Base-by-base conservation (phyloP, 2,329 filamentous ascomycete genomes). In the Leptographium galeiforme region DNA sequence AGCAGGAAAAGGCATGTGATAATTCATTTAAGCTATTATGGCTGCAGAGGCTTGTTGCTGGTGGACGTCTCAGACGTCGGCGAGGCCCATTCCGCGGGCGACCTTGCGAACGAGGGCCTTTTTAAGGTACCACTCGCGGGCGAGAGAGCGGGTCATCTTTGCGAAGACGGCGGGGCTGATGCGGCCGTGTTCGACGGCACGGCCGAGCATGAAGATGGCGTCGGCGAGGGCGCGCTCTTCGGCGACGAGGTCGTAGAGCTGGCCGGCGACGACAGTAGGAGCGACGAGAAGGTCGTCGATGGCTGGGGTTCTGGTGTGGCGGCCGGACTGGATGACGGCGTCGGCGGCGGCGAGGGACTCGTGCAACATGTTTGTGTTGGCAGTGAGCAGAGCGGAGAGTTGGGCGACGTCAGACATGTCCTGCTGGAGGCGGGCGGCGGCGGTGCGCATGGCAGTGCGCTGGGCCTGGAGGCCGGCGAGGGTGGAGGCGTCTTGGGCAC, bases 251-350 rank as follows among this genome's bases (percentile, higher is more conserved):
- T 84, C 82, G 68, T 97, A 98, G 25, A 98, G 72, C 72, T 98
- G 93, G 59, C 91, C 90, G 0, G 87, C 88, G 6, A 96, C 93
- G 1, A 96, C 85, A 0, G 89, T 96, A 1, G 91, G 89, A 4
- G 90, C 89, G n/a, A 96, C 88, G 3, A 98, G 74, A 38, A 97
- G 77, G 56, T 95, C 89, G 65, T 98, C 93, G 49, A 97, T 85
- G 48, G 84, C 80, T 0, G 90, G 89, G 1, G 83, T 77, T 43
- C 77, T 76, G 49, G 87, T 81, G 16, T 74, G 74, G 54, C 81
- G 77, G n/a, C 87, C 87, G 51, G 81, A 78, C 44, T 81, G 77
- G 58, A 96, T 87, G 12, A 90, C 82, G 7, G 71, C 72, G 64
- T 96, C 90, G 4, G 91, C 91, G 57, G 86, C 83, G 34, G 78